Percentiles rank a stretch among this genome's conserved stretches.
phyloP scores from a whole-genome alignment of 192 early-diverging fungal species.

The Chytriomyces hyalinus region DNA sequence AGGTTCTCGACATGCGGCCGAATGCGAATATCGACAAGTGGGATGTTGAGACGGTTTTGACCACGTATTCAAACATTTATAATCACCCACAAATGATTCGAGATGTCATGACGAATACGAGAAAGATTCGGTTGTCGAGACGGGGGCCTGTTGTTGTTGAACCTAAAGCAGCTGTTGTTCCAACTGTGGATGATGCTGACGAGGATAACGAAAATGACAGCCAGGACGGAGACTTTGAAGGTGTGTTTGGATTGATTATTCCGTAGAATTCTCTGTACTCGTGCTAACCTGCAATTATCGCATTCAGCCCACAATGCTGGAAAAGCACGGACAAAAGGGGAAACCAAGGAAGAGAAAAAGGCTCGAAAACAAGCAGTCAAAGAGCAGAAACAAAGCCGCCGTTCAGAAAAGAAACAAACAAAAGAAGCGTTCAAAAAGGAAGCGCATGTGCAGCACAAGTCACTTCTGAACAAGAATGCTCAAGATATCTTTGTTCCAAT shows the following conservation, averaged over 20 bases:
- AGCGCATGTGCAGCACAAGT: slow-evolving; percentile 62
- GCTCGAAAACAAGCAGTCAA: slow-evolving; percentile 86
- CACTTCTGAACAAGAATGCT: slow-evolving; percentile 56
- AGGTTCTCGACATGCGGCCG: slow-evolving; percentile 39
- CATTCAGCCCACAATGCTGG: slow-evolving; percentile 14
- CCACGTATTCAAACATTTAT: slow-evolving; percentile 92
- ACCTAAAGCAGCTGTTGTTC: background rate
- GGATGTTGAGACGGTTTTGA: slow-evolving; percentile 92
- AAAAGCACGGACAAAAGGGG: slow-evolving; percentile 72
- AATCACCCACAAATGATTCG: slow-evolving; percentile 87
- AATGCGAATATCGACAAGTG: slow-evolving; percentile 62
- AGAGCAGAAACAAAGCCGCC: slow-evolving; percentile 70
- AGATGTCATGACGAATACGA: slow-evolving; percentile 47
- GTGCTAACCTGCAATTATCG: background rate
- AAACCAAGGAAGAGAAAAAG: slow-evolving; percentile 93
- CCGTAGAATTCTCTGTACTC: background rate
- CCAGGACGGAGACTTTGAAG: slow-evolving; percentile 30
- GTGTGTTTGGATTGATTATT: background rate
- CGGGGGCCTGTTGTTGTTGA: slow-evolving; percentile 59
- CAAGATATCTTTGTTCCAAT: slow-evolving; percentile 44
- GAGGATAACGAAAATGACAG: slow-evolving; percentile 38
- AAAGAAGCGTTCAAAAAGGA: slow-evolving; percentile 82
- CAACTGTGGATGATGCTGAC: slow-evolving; percentile 10
- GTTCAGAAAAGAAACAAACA: slow-evolving; percentile 78
- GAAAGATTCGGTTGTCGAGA: slow-evolving; percentile 39